phyloP scores from a whole-genome alignment of 2,329 filamentous ascomycete species.

The Aspergillus quadricinctus region DNA sequence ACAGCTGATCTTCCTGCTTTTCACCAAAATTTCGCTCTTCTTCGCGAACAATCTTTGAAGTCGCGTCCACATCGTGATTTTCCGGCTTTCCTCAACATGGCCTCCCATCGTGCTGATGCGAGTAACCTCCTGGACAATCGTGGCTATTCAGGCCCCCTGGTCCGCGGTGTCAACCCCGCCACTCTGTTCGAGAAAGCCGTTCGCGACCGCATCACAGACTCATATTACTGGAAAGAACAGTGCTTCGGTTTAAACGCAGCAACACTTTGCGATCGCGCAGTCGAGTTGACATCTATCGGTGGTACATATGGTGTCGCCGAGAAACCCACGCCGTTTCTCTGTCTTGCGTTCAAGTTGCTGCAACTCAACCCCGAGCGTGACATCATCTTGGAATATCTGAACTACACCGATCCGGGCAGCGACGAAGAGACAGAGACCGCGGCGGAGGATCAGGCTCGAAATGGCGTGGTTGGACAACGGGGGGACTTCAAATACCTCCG shows the following conservation, averaged over 20 bases:
- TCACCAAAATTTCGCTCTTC: slow-evolving; percentile 2
- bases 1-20: slow-evolving; percentile 3
- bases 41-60: background rate
- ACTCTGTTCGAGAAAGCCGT: slow-evolving; percentile 94
- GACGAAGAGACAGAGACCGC: slow-evolving; percentile 24
- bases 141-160: slow-evolving; percentile 69
- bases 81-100: slow-evolving; percentile 47
- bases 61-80: slow-evolving; percentile 21
- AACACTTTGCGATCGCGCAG: slow-evolving; percentile 80
- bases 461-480: slow-evolving; percentile 29
- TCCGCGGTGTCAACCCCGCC: slow-evolving; percentile 90
- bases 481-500: slow-evolving; percentile 71
- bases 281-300: slow-evolving; percentile 77
- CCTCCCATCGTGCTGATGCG: slow-evolving; percentile 71
- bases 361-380: slow-evolving; percentile 78
- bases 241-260: slow-evolving; percentile 89
- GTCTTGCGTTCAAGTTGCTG: slow-evolving; percentile 88
- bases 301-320: slow-evolving; percentile 82
- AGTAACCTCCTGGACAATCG: slow-evolving; percentile 78
- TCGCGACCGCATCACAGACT: slow-evolving; percentile 89
- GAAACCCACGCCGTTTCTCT: slow-evolving; percentile 85
- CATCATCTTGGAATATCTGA: slow-evolving; percentile 74
- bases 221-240: slow-evolving; percentile 98
- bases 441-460: slow-evolving; percentile 19
- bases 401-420: slow-evolving; percentile 69